Base-by-base conservation (phyloP, 2,329 filamentous ascomycete species). In the Cercospora zeae-maydis region DNA sequence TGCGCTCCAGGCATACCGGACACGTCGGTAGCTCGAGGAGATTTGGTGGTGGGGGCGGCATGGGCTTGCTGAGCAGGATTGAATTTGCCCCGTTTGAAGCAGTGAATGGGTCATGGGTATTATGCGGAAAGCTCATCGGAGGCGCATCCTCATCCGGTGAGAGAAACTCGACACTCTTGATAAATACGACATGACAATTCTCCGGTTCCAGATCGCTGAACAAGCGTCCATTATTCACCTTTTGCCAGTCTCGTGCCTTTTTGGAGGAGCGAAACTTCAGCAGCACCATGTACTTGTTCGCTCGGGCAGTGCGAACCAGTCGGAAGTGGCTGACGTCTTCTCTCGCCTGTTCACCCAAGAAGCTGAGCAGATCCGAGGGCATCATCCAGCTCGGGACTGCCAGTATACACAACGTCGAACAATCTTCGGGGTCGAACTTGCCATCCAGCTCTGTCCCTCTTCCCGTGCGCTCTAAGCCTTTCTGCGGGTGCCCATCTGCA, bases 341-440 rank as follows among this genome's bases (percentile, higher is more conserved):
- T 74, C 90, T 86, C 75, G 93, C 96, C 73, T 87, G 87, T 74
- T 96, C 91, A 3, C 95, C 95, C 5, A 98, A 86, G 71, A 96
- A 98, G 0, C 92, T 93, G 67, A 98, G 79, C 63, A 99, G 91
- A 73, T 98, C 93, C 6, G 90, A 89, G 0, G 93, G 90, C 7
- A 91, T 91, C 79, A 98, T 89, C 76, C 97, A 98, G 31, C 90
- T 95, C 6, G 95, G 95, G 13, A 99, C 93, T 4, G 93, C 93
- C 30, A 96, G 87, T 67, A 99, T 93, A 75, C 95, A 98, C 14
- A 99, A 78, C 0, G 91, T 96, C 2, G 90, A 95, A 75, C 90
- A 96, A 63, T 91, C 87, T 33, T 87, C 84, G n/a, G 82, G 76
- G 49, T 77, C 77, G 70, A 80, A 79, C 3, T 51, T 61, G 19